Conservation (phyloP, 805 yeast species). For the Kodamaea nitidulidarum region DNA sequence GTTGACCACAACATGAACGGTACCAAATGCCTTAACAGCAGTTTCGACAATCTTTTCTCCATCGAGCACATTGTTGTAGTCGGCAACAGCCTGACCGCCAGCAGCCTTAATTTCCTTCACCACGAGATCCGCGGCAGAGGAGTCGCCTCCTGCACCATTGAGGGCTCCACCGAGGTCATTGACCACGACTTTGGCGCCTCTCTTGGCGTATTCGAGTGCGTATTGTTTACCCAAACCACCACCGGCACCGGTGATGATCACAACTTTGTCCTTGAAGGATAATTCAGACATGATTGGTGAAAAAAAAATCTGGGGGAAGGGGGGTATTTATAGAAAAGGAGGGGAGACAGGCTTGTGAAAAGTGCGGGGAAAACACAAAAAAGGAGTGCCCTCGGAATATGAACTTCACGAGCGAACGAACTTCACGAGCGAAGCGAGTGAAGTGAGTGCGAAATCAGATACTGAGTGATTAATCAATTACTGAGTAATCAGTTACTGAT, state of each 20-base stretch:
- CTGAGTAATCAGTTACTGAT: no score
- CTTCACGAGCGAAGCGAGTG: no score
- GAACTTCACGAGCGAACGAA: no score
- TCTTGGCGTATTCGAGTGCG: conserved; percentile 78
- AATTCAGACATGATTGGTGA: conserved; percentile 25
- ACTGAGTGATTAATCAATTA: no score
- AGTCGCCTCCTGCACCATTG: conserved; percentile 64
- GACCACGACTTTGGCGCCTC: conserved; percentile 94
- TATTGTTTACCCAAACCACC: conserved; percentile 92
- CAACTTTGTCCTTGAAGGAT: conserved; percentile 77
- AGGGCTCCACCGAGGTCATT: conserved; percentile 89
- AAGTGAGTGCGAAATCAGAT: no score
- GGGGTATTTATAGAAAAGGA: conserved; percentile 3
- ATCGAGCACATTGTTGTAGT: conserved; percentile 83
- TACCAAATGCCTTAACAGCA: conserved; percentile 81
- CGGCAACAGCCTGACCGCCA: conserved; percentile 90
- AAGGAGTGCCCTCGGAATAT: neutral
- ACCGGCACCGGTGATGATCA: conserved; percentile 94
- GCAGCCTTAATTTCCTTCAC: conserved; percentile 73
- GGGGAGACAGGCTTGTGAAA: conserved; percentile 9
- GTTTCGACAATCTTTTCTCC: conserved; percentile 83
- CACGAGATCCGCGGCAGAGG: conserved; percentile 87
- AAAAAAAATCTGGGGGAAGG: neutral
- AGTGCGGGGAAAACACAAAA: conserved; percentile 6
- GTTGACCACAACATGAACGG: conserved; percentile 84